Base-by-base conservation (phyloP, 345 rosid species). In the Durio zibethinus region DNA sequence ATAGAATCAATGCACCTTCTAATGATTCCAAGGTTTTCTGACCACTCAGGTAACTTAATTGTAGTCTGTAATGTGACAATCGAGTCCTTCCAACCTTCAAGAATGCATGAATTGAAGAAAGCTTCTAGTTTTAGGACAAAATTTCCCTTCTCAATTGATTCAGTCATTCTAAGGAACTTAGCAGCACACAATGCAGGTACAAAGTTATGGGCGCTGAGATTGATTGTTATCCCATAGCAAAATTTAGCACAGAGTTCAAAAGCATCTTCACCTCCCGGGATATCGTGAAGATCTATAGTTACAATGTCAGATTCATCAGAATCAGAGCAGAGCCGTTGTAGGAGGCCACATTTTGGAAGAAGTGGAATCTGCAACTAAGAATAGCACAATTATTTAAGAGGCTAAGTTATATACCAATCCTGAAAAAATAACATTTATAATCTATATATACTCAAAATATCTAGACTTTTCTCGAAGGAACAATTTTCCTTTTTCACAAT, bases 71-170 rank as follows among this genome's bases (percentile, higher is more conserved):
- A 83, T 3, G 97, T 75, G 82, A 81, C 84, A 66, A 97, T 83
- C n/a, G 99, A 88, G 82, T 94, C 99, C 80, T 94, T 94, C 99
- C 98, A 97, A 50, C 99, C 97, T 78, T 89, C 91, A 8, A 97
- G 91, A 74, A 97, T 84, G 90, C 98, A 94, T 0, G 98, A 91
- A 79, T 65, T 85, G 88, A 97, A 92, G 86, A 97, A 97, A 57
- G 97, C 84, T 77, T 97, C 97, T 4, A 94, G 97, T 81, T 97
- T 97, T 48, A 83, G 80, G 16, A 87, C 83, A 25, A 97, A 87
- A 78, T 91, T 97, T 35, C 98, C 97, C 80, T 89, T 86, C 62
- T 94, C 98, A 50, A 88, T 84, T 0, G 93, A 88, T 74, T 97
- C 98, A 29, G 90, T 87, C 99, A 97, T 97, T 78, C 89, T 87